Base-by-base conservation (phyloP, 108 stramenopile species). In the Fistulifera pelliculosa region DNA sequence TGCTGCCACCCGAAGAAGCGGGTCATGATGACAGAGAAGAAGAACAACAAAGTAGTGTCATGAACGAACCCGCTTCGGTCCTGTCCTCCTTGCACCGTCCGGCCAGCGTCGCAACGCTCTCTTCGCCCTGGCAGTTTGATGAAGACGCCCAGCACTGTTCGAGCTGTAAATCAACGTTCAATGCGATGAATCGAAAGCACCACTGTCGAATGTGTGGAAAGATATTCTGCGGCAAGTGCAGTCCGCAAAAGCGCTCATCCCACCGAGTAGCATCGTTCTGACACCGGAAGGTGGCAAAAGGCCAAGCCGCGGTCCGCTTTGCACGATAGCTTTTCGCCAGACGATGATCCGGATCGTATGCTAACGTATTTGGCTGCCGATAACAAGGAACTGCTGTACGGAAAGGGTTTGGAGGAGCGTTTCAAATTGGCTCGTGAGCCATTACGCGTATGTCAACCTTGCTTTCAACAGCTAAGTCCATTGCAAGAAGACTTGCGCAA, bases 191-290 rank as follows among this genome's bases (percentile, higher is more conserved):
- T 54, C 83, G 86, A 0, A 63, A 79, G 14, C 92, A 94, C 52
- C 92, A 94, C 69, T 94, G 92, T 58, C 85, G 92, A 13, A 56
- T 81, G 24, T 94, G 92, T 54, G 92, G 92, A 7, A 67, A 78
- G 47, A 70, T 94, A 17, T 94, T 88, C 60, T 94, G 92, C 49
- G 59, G 76, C 27, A 52, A 68, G 12, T 94, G 92, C 62, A 64
- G 65, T 27, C 39, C 64, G 21, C 73, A 79, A 55, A 71, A 5
- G 68, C 75, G 21, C 58, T 94, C 15, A 81, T 94, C 44, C 84
- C 85, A 0, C 87, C 87, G 27, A 74, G 79, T 16, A 57, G 68
- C 22, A 73, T 94, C 38, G 85, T 87, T 0, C 50, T 90, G 47
- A 61, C 54, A 13, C 73, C 74, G 18, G 48, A 55, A 13, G 65